These are phyloP conservation scores for Capsella bursapastoris DNA, from an alignment of 345 rosid species.

Conservation along the genomic window DNA sequence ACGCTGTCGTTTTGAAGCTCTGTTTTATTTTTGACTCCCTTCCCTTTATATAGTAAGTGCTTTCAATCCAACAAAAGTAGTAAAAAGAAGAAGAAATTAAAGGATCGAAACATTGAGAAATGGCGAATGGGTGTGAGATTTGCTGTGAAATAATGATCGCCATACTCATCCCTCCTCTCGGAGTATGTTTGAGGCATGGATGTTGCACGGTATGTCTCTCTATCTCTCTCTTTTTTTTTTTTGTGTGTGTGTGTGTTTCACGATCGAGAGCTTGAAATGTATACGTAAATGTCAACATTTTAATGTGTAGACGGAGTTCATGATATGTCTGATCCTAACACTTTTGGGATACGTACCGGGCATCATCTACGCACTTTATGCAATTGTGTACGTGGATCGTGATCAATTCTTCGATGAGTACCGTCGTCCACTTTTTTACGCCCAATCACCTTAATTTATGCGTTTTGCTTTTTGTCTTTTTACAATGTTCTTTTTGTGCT, in stretches of 20 bases:
- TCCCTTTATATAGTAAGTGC: neutral
- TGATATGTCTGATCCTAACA: constrained; percentile 78
- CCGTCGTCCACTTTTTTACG: constrained; percentile 78
- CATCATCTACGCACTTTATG: constrained; percentile 88
- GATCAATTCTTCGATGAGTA: constrained; percentile 80
- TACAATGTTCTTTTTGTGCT: neutral
- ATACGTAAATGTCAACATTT: neutral
- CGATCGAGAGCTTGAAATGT: neutral
- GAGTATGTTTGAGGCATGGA: constrained; percentile 90
- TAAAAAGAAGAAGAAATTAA: neutral
- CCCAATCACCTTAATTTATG: constrained; percentile 31
- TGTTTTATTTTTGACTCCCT: neutral
- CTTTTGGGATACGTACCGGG: constrained; percentile 88
- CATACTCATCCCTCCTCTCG: constrained; percentile 77
- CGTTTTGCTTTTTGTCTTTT: neutral
- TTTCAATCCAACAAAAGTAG: neutral
- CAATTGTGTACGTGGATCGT: constrained; percentile 82
- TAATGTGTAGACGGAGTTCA: constrained; percentile 70
- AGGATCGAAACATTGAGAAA: constrained; percentile 32
- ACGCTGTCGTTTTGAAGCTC: neutral
- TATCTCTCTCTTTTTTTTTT: too few relatives aligned
- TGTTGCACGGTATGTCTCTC: constrained; percentile 69
- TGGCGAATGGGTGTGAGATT: constrained; percentile 80
- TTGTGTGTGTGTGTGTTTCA: neutral
- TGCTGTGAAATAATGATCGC: constrained; percentile 84